Percentiles rank a stretch among this genome's conserved stretches.
These are phyloP conservation scores for Hyaloperonospora brassicae DNA, from an alignment of 352 stramenopile species.

Conservation along the genomic window DNA sequence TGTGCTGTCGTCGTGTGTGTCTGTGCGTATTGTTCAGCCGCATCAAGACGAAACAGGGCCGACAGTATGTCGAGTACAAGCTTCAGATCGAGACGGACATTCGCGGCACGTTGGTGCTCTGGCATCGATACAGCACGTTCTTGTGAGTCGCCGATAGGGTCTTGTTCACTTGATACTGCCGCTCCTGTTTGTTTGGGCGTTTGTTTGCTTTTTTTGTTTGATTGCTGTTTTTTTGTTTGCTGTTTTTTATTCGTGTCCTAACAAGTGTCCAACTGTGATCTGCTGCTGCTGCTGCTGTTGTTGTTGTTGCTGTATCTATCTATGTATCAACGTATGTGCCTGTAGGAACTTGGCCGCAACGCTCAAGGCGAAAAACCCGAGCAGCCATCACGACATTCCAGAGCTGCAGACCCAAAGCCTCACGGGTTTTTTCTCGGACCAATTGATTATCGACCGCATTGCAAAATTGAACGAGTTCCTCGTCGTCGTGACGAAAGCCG, in stretches of 20 bases:
- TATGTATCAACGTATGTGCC: too few species aligned
- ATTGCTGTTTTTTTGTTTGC: not conserved
- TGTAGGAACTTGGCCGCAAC: conserved; percentile 69
- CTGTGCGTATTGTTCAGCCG: conserved; percentile 30
- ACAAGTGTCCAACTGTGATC: not conserved
- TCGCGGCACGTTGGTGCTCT: conserved; percentile 75
- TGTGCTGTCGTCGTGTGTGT: too few species aligned
- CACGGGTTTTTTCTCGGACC: conserved; percentile 76
- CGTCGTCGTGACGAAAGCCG: conserved; percentile 73
- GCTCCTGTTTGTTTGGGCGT: not conserved
- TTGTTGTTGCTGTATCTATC: too few species aligned
- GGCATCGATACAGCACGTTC: conserved; percentile 87
- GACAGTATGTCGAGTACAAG: conserved; percentile 85
- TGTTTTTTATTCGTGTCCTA: conserved; percentile 1
- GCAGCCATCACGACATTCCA: conserved; percentile 61
- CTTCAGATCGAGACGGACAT: conserved; percentile 85
- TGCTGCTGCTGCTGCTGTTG: too few species aligned
- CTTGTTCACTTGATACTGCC: not conserved
- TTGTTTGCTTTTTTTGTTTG: not conserved
- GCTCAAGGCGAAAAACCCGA: conserved; percentile 75
- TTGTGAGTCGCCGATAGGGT: conserved; percentile 33
- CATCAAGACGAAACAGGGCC: conserved; percentile 81
- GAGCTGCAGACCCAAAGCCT: conserved; percentile 79
- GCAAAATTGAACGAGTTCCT: conserved; percentile 83
- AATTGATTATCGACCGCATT: conserved; percentile 81